These are phyloP conservation scores for Adenanthera pavonina DNA, from an alignment of 306 rosid species.

Conservation along the genomic window DNA sequence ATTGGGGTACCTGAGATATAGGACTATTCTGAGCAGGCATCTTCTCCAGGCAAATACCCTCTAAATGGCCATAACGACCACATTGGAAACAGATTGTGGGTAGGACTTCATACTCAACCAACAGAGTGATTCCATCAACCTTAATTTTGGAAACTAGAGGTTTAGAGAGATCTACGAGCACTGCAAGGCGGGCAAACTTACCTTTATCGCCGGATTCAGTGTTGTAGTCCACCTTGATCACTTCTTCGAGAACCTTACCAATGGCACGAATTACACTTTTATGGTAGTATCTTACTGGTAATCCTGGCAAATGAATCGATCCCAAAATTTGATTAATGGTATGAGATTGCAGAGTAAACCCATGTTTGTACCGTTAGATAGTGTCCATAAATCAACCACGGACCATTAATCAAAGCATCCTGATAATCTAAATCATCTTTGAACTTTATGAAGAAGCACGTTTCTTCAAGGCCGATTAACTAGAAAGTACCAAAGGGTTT, in stretches of 20 bases:
- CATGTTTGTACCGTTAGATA: not conserved
- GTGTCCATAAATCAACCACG: not conserved
- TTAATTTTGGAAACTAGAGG: too few relatives aligned
- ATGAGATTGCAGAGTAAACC: not conserved
- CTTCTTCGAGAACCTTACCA: too few relatives aligned
- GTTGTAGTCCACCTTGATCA: too few relatives aligned
- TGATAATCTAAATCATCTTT: not conserved
- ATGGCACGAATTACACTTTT: too few relatives aligned
- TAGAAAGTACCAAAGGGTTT: rapidly evolving
- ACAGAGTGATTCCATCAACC: too few relatives aligned
- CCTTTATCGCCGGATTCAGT: too few relatives aligned
- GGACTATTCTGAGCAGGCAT: too few relatives aligned
- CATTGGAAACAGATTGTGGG: not conserved
- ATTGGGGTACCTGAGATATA: not conserved
- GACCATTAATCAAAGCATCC: not conserved
- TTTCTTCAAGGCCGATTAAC: not conserved
- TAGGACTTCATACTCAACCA: not conserved
- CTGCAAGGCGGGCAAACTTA: too few relatives aligned
- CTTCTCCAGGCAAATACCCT: not conserved
- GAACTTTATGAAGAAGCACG: too few relatives aligned
- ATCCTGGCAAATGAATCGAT: not conserved
- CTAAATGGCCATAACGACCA: not conserved
- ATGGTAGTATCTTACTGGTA: not conserved
- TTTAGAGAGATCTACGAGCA: too few relatives aligned
- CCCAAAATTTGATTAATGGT: not conserved